Evolutionary conservation across 2,329 filamentous ascomycete genomes (phyloP).

Genomic region (Elsinoe necatrix): DNA sequence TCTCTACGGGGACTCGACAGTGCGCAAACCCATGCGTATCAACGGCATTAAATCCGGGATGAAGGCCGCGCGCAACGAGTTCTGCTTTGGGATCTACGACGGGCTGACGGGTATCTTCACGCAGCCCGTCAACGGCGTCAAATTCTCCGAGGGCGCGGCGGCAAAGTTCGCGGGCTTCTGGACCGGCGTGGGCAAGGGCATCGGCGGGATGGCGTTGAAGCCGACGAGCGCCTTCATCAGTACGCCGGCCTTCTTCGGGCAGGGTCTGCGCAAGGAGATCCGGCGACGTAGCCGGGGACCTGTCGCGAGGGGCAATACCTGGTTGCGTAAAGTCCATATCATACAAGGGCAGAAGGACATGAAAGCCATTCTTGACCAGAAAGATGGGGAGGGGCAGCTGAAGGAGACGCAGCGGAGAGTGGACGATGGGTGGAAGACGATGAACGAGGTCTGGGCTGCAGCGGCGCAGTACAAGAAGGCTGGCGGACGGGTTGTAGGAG

Average conservation of each 20-base stretch:
- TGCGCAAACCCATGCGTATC: slow-evolving; percentile 70
- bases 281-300: slow-evolving; percentile 41
- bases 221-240: slow-evolving; percentile 59
- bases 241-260: slow-evolving; percentile 72
- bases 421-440: slow-evolving; percentile 27
- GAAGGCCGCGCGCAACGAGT: slow-evolving; percentile 61
- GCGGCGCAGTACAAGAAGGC: slow-evolving; percentile 21
- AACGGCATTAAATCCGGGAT: slow-evolving; percentile 69
- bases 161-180: slow-evolving; percentile 27
- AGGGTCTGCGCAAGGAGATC: slow-evolving; percentile 72
- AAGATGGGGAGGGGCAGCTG: slow-evolving; percentile 17
- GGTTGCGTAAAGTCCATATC: slow-evolving; percentile 24
- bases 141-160: slow-evolving; percentile 37
- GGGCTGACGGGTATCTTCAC: slow-evolving; percentile 73
- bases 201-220: slow-evolving; percentile 73
- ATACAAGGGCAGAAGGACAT: slow-evolving; percentile 27
- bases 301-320: slow-evolving; percentile 17
- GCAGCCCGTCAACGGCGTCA: slow-evolving; percentile 63
- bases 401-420: slow-evolving; percentile 21
- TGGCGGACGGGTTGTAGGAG: slow-evolving; percentile 21
- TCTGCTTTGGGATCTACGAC: slow-evolving; percentile 60
- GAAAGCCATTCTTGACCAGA: slow-evolving; percentile 17
- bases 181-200: slow-evolving; percentile 66
- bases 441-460: slow-evolving; percentile 27
- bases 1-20: slow-evolving; percentile 75